Percentiles rank a stretch among this genome's conserved stretches.
Conservation (phyloP, 192 early-diverging fungal genomes). For the Funneliformis mosseae region DNA sequence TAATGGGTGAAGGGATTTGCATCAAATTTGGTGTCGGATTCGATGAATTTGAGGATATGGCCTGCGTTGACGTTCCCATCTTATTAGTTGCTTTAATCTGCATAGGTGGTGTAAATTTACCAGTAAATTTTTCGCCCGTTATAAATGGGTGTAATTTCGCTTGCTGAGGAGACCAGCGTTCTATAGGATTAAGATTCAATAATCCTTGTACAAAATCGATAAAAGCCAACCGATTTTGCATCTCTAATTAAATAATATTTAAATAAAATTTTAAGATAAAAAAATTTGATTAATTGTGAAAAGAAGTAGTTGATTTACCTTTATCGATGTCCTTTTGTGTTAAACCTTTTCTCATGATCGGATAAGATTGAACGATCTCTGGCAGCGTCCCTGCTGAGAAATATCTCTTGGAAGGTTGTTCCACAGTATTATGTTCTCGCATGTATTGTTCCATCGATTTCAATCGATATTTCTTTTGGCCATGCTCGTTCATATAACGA, state of each 20-base stretch:
- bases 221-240: conserved; percentile 71
- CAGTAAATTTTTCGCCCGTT: conserved; percentile 79
- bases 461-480: conserved; percentile 62
- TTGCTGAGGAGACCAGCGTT: conserved; percentile 94
- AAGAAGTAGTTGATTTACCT: conserved; percentile 45
- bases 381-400: conserved; percentile 83
- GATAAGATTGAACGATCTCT: conserved; percentile 88
- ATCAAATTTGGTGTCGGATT: not conserved
- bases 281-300: too few species aligned
- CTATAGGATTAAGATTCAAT: conserved; percentile 88
- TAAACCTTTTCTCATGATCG: conserved; percentile 69
- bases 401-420: conserved; percentile 93
- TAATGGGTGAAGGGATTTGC: conserved; percentile 26
- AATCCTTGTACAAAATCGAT: conserved; percentile 92
- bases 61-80: not conserved
- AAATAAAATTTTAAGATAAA: not conserved
- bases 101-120: conserved; percentile 67
- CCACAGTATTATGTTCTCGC: conserved; percentile 76
- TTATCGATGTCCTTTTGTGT: conserved; percentile 71
- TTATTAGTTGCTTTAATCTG: conserved; percentile 29
- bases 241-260: conserved; percentile 51
- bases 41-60: conserved; percentile 12
- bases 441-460: conserved; percentile 83
- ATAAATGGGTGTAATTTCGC: conserved; percentile 95
- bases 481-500: conserved; percentile 51